Evolutionary conservation across 73 alveolate species (phyloP).

Genomic region (Tetrahymena thermophila): DNA sequence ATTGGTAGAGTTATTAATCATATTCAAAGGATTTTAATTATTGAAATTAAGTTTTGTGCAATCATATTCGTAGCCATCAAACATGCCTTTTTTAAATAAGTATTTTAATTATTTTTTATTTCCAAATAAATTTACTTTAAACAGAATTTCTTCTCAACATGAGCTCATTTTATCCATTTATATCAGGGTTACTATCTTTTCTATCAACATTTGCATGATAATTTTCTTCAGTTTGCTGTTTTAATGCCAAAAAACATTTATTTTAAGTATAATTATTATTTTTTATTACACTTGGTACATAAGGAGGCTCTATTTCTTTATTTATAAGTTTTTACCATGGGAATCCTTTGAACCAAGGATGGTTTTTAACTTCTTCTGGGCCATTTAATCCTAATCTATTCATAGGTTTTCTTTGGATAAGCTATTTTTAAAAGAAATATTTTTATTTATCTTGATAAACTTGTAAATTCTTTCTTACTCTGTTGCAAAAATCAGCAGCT

Average conservation of each 20-base stretch:
- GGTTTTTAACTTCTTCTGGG: conserved; percentile 72
- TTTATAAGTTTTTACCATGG: conserved; percentile 77
- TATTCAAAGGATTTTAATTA: not conserved
- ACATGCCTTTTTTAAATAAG: not conserved
- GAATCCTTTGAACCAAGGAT: conserved; percentile 78
- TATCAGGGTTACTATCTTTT: conserved; percentile 31
- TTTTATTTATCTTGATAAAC: not conserved
- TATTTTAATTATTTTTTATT: not conserved
- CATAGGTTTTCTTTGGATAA: conserved; percentile 69
- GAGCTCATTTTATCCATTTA: conserved; percentile 23
- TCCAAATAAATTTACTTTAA: conserved; percentile 24
- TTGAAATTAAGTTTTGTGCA: not conserved
- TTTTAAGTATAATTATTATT: not conserved
- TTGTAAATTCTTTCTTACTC: not conserved
- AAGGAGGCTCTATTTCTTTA: conserved; percentile 80
- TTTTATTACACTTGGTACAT: conserved; percentile 44
- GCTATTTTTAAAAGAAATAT: conserved; percentile 8
- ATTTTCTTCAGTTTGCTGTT: conserved; percentile 23
- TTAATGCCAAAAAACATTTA: not conserved
- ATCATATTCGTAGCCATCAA: not conserved
- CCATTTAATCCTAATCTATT: conserved; percentile 83
- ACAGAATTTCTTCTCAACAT: conserved; percentile 51
- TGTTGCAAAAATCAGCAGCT: conserved; percentile 88
- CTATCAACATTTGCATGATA: conserved; percentile 4
- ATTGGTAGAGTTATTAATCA: not conserved